A percentile compares a stretch with the other conserved stretches of the same genome.
Conservation (phyloP, 1,139 yeast species). For the Zygoascus meyerae region DNA sequence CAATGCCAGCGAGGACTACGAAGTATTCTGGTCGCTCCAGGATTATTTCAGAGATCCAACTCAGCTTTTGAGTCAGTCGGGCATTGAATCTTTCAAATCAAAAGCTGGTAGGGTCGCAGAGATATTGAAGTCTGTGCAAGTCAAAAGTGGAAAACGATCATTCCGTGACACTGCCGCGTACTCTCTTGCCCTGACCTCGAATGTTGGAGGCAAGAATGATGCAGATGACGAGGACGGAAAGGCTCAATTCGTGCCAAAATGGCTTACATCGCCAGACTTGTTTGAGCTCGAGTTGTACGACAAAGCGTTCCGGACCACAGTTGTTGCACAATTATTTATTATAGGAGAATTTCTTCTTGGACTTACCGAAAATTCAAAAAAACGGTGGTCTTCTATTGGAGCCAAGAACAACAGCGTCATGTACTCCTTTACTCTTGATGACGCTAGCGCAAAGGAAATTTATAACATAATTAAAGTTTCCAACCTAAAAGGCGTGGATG, state of each 20-base stretch:
- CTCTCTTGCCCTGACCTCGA: background rate
- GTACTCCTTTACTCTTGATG: constrained; percentile 22
- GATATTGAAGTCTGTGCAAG: constrained; percentile 12
- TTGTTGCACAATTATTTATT: constrained; percentile 30
- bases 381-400: constrained; percentile 16
- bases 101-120: constrained; percentile 19
- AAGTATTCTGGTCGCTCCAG: constrained; percentile 30
- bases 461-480: background rate
- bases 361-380: constrained; percentile 21
- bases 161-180: constrained; percentile 13
- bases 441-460: constrained; percentile 22
- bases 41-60: constrained; percentile 27
- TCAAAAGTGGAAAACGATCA: background rate
- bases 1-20: constrained; percentile 15
- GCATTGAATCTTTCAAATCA: constrained; percentile 18
- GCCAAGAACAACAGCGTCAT: constrained; percentile 27
- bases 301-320: constrained; percentile 31
- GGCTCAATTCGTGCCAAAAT: constrained; percentile 31
- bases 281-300: constrained; percentile 35
- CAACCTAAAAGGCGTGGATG: constrained; percentile 11
- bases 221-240: constrained; percentile 13
- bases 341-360: constrained; percentile 29
- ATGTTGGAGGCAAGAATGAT: background rate
- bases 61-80: constrained; percentile 17
- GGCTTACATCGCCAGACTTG: constrained; percentile 33